phyloP scores from a whole-genome alignment of 805 yeast species.

The Torulaspora gathmanii region DNA sequence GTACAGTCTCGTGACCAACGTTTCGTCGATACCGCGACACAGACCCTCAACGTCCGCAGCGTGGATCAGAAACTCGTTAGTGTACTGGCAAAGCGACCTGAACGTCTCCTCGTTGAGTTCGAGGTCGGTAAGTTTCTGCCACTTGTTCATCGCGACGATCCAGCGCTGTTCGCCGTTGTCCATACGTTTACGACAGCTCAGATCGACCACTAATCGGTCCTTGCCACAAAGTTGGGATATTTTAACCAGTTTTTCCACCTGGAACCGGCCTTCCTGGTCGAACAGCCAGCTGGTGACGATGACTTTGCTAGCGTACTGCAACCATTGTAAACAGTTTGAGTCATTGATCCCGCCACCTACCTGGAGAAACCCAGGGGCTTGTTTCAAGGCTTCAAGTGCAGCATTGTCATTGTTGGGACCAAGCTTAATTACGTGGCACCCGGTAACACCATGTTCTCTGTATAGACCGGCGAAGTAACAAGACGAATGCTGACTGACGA shows the following conservation, averaged over 20 bases:
- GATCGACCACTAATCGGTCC: slow-evolving; percentile 71
- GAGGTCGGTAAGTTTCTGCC: slow-evolving; percentile 84
- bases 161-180: slow-evolving; percentile 40
- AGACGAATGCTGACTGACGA: slow-evolving; percentile 70
- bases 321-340: slow-evolving; percentile 72
- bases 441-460: slow-evolving; percentile 49
- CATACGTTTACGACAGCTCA: slow-evolving; percentile 64
- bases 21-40: slow-evolving; percentile 86
- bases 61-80: slow-evolving; percentile 86
- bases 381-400: slow-evolving; percentile 65
- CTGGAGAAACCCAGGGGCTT: slow-evolving; percentile 74
- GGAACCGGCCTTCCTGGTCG: slow-evolving; percentile 43
- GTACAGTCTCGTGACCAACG: slow-evolving; percentile 64
- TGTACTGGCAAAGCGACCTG: slow-evolving; percentile 51
- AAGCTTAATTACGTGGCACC: slow-evolving; percentile 90
- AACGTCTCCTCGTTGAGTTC: slow-evolving; percentile 53
- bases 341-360: slow-evolving; percentile 90
- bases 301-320: slow-evolving; percentile 75
- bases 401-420: slow-evolving; percentile 81
- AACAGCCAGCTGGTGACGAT: slow-evolving; percentile 92
- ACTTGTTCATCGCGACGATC: slow-evolving; percentile 97
- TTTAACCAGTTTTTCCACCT: slow-evolving; percentile 46
- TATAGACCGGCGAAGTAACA: slow-evolving; percentile 72
- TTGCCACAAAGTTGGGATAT: slow-evolving; percentile 59
- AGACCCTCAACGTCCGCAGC: slow-evolving; percentile 99